Evolutionary conservation across 257 asterid species (phyloP).

Genomic region (Primulina huaijiensis): DNA sequence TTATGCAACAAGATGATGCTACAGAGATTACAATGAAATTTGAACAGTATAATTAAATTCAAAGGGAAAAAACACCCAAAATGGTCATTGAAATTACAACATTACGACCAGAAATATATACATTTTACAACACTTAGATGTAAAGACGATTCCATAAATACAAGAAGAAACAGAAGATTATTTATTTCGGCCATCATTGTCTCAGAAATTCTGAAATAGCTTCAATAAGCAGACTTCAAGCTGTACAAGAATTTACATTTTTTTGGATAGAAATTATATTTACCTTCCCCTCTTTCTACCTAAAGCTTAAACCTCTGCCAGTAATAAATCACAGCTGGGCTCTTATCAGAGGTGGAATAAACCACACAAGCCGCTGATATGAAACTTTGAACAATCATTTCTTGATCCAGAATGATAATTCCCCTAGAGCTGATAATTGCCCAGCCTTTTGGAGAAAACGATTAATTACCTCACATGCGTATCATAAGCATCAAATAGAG

Average conservation of each 20-base stretch:
- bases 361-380: slow-evolving; percentile 29
- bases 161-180: neutral
- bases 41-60: neutral
- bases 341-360: slow-evolving; percentile 30
- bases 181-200: slow-evolving; percentile 21
- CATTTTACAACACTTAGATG: neutral
- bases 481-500: slow-evolving; percentile 70
- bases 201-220: slow-evolving; percentile 17
- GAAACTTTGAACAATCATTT: neutral
- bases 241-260: slow-evolving; percentile 48
- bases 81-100: neutral
- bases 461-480: slow-evolving; percentile 63
- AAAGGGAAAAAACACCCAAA: no score
- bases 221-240: slow-evolving; percentile 24
- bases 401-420: slow-evolving; percentile 17
- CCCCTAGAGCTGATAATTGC: slow-evolving; percentile 21
- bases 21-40: neutral
- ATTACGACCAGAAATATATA: neutral
- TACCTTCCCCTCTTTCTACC: slow-evolving; percentile 20
- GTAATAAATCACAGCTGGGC: slow-evolving; percentile 49
- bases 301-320: slow-evolving; percentile 51
- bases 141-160: neutral
- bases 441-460: slow-evolving; percentile 1
- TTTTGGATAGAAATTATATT: slow-evolving; percentile 20
- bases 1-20: no score